phyloP scores from a whole-genome alignment of 192 early-diverging fungal species.

The Coemansia sp. region DNA sequence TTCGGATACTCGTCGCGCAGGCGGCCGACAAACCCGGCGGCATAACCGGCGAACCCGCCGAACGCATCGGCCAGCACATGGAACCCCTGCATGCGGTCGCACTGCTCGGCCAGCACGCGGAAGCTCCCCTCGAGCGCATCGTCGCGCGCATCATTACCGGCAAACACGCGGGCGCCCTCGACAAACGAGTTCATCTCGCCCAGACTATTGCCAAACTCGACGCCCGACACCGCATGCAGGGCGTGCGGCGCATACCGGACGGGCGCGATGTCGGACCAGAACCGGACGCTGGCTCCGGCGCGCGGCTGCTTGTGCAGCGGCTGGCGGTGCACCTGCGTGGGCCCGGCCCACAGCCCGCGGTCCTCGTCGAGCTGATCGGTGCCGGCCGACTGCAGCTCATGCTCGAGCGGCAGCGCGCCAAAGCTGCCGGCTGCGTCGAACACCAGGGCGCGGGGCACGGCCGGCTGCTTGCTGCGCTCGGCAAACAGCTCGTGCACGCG shows the following conservation, averaged over 20 bases:
- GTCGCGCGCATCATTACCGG: conserved; percentile 13
- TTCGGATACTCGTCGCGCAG: conserved; percentile 73
- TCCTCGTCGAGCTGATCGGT: conserved; percentile 8
- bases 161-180: conserved; percentile 54
- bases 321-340: conserved; percentile 34
- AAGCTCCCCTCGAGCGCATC: conserved; percentile 41
- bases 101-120: conserved; percentile 34
- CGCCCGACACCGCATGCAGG: conserved; percentile 47
- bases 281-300: conserved; percentile 2
- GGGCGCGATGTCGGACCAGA: conserved; percentile 81
- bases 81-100: conserved; percentile 60
- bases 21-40: conserved; percentile 53
- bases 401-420: conserved; percentile 16
- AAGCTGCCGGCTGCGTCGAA: conserved; percentile 73
- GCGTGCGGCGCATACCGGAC: conserved; percentile 70
- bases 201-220: conserved; percentile 55
- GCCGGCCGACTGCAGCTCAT: conserved; percentile 9
- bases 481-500: conserved; percentile 49
- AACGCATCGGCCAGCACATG: conserved; percentile 61
- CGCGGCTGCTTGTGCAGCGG: background rate
- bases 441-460: conserved; percentile 72
- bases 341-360: conserved; percentile 18
- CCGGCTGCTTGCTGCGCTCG: conserved; percentile 52
- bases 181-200: conserved; percentile 56
- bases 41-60: conserved; percentile 71